Conservation (phyloP, 2,329 filamentous ascomycete genomes). For the Trichoderma sp. region DNA sequence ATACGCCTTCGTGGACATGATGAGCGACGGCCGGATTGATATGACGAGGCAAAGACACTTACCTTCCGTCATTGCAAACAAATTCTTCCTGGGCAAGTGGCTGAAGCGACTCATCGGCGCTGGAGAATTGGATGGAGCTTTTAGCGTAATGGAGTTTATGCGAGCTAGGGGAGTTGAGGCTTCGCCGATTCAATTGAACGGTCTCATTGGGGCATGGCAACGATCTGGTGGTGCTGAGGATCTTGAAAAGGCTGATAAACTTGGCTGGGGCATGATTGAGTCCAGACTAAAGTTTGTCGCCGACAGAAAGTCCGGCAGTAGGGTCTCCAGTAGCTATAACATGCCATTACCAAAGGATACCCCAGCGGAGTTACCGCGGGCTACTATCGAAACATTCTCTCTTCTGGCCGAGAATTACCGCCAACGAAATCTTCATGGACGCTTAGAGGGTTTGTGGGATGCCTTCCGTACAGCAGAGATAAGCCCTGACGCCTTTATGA, state of each 20-base stretch:
- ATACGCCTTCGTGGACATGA: constrained; percentile 85
- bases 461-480: constrained; percentile 66
- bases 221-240: constrained; percentile 59
- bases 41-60: constrained; percentile 46
- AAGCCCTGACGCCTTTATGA: constrained; percentile 69
- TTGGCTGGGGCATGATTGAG: constrained; percentile 78
- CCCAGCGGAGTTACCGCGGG: constrained; percentile 46
- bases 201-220: constrained; percentile 77
- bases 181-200: constrained; percentile 76
- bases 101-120: constrained; percentile 78
- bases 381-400: constrained; percentile 76
- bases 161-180: constrained; percentile 66
- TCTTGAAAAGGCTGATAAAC: constrained; percentile 62
- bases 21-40: constrained; percentile 62
- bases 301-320: constrained; percentile 37
- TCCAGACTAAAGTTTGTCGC: constrained; percentile 65
- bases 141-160: constrained; percentile 75
- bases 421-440: constrained; percentile 57
- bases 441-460: constrained; percentile 61
- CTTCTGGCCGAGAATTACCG: constrained; percentile 73
- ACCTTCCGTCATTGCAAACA: constrained; percentile 61
- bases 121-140: constrained; percentile 69
- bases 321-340: neutral
- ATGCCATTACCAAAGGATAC: neutral
- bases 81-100: constrained; percentile 87